Evolutionary conservation across 2,329 filamentous ascomycete species (phyloP), one percentile per base, ranked within the genome.

Genomic region (Colletotrichum orbiculare): DNA sequence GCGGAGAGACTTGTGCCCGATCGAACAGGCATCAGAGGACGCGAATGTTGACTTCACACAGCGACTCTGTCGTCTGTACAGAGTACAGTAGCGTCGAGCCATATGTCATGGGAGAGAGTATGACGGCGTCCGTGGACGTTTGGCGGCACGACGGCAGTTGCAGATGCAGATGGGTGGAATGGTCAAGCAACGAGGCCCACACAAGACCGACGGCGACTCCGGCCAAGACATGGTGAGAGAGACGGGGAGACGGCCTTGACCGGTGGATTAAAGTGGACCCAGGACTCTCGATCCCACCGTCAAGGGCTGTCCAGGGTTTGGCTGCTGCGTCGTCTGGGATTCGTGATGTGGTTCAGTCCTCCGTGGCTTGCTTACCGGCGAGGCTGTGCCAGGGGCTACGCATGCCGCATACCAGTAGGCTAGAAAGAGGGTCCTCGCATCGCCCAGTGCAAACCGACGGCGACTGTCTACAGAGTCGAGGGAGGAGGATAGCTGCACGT

Each of bases 121-220:
- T 56, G 50, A 56, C 46, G 50, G 12, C 25, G 17, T 39, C 33
- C 17, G 46, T 25, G n/a, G 41, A 52, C 38, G 10, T 56, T 57
- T 48, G 52, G 46, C 58, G 58, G 58, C 46, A 65, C 56, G 42
- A 15, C 58, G 62, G 62, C 47, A 56, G 58, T 62, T 41, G 62
- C 46, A 57, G 55, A 46, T 58, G 62, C 43, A 38, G 39, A 56
- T 52, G 52, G 42, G 47, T 62, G 58, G 58, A 62, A 61, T 35
- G 50, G 57, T 52, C 43, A 38, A 61, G 52, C 50, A 56, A 46
- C 7, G 10, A 46, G 58, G 45, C 37, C 58, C 58, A 65, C 62
- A 45, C 62, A 57, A 56, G 52, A 62, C 62, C 62, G 62, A 62
- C 62, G 62, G 62, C 62, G 62, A 62, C 62, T 65, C 62, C 62